phyloP scores from a whole-genome alignment of 169 alveolate genomes.

The Condylostoma magnum region DNA sequence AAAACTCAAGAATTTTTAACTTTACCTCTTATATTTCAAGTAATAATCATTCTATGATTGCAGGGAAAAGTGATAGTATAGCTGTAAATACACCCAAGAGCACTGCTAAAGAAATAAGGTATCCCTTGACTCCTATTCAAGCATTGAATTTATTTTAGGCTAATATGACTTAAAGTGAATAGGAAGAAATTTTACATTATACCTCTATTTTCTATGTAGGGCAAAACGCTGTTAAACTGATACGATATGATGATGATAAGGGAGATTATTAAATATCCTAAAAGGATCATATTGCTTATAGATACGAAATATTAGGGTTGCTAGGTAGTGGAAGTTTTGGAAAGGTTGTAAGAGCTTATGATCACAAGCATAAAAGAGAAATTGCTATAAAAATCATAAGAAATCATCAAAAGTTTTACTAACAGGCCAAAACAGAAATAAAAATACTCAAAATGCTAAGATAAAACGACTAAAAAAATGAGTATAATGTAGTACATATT shows the following conservation, averaged over 20 bases:
- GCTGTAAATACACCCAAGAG: no score
- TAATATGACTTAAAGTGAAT: no score
- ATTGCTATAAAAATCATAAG: constrained; percentile 81
- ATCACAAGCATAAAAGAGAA: constrained; percentile 69
- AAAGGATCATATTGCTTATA: constrained; percentile 77
- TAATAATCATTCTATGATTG: no score
- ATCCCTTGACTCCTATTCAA: no score
- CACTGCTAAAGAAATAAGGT: no score
- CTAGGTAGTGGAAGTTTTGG: constrained; percentile 88
- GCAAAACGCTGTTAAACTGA: no score
- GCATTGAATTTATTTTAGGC: no score
- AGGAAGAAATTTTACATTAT: no score
- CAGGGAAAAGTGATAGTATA: no score
- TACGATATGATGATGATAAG: constrained; percentile 77
- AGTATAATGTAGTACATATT: constrained; percentile 68
- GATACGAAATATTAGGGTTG: constrained; percentile 77
- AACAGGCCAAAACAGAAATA: constrained; percentile 78
- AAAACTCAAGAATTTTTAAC: no score
- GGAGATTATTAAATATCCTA: constrained; percentile 73
- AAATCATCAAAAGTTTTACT: constrained; percentile 73
- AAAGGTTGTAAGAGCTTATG: constrained; percentile 77
- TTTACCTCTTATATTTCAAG: no score
- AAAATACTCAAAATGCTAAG: constrained; percentile 63
- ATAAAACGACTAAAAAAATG: constrained; percentile 65
- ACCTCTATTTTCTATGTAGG: no score